Evolutionary conservation across 108 stramenopile genomes (phyloP), one percentile per base, ranked within the genome.

Genomic region (Nannochloropsis gaditana): DNA sequence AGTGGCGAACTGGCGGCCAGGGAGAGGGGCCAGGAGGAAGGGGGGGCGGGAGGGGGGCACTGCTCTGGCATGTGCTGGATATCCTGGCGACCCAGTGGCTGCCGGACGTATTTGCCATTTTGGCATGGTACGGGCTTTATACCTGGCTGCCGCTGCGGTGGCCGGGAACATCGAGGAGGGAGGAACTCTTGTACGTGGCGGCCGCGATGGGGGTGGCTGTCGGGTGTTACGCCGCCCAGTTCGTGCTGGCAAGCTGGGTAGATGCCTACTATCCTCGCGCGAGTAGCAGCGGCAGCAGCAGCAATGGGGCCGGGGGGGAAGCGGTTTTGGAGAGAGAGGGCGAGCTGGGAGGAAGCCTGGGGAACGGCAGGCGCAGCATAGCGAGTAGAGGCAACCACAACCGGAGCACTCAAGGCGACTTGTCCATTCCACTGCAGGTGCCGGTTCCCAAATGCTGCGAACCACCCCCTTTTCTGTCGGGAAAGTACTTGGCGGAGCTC

Each of bases 171-270:
- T n/a, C 59, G 59, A 73, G 15, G 59, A 4, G 59, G 59, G 59
- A 15, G 59, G 59, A 73, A 6, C 59, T 73, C 19, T 15, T 73
- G 59, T n/a, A 73, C 59, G 59, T 73, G 59, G 59, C 59, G 59
- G 59, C 59, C 59, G 15, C 59, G 59, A 73, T 73, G 59, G 59
- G 59, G 19, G 59, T 73, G 6, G 59, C 59, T 73, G 59, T 73
- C 19, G 59, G 59, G 5, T 73, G 59, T n/a, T 73, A 73, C 59
- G 59, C 59, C 59, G 59, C 59, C 8, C 59, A 73, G 59, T 73
- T 73, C n/a, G 59, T 73, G n/a, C 59, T 73, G 5, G 59, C 59
- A n/a, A n/a, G 59, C 19, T 73, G 59, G 59, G 59, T 73, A n/a
- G 59, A 73, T 2, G 59, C 3, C 19, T 73, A 15, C n/a, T 73